These are phyloP conservation scores for Aspergillus candidus DNA, from an alignment of 2,329 filamentous ascomycete genomes.

Conservation along the genomic window DNA sequence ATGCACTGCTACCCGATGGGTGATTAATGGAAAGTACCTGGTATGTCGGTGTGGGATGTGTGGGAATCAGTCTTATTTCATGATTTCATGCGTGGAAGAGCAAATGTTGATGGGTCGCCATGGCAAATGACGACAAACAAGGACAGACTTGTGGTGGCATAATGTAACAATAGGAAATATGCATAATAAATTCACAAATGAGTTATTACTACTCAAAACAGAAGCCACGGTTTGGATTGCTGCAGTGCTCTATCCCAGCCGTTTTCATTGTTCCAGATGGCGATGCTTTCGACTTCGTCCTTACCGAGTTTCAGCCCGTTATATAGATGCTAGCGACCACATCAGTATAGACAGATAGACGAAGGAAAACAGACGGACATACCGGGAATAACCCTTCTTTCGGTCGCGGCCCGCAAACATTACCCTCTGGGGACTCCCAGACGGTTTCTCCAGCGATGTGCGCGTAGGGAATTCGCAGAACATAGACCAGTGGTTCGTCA, in stretches of 20 bases:
- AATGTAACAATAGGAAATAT: constrained; percentile 2
- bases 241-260: constrained; percentile 33
- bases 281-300: constrained; percentile 34
- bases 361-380: constrained; percentile 9
- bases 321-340: constrained; percentile 30
- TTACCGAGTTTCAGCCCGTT: constrained; percentile 34
- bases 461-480: constrained; percentile 32
- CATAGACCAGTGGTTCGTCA: constrained; percentile 32
- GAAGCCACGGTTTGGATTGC: constrained; percentile 31
- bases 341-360: background rate
- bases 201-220: constrained; percentile 23
- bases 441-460: constrained; percentile 24
- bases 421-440: constrained; percentile 35
- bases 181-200: background rate
- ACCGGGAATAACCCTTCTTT: constrained; percentile 37
- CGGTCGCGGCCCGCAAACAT: constrained; percentile 31
- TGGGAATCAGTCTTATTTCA: no score
- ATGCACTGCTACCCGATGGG: constrained; percentile 32
- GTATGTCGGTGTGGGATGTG: no score
- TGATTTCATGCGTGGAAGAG: no score
- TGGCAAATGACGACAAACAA: no score
- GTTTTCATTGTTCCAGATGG: constrained; percentile 32
- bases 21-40: constrained; percentile 19
- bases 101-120: no score
- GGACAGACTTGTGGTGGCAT: background rate